Conservation (phyloP, 441 rosid species). For the Omphalea diandra region DNA sequence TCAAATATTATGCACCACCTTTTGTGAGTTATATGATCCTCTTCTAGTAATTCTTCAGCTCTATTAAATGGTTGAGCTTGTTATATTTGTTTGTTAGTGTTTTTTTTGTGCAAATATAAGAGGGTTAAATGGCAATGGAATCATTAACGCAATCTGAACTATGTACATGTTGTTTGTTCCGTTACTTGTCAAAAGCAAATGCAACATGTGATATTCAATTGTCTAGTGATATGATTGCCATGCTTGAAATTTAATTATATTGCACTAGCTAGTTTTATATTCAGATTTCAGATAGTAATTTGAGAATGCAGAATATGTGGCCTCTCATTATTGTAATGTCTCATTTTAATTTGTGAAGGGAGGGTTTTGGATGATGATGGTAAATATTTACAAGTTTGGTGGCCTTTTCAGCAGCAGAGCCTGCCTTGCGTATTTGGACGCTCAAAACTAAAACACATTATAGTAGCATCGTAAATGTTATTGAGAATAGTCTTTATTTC, state of each 20-base stretch:
- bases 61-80: not conserved
- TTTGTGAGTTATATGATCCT: conserved; percentile 43
- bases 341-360: no score
- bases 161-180: not conserved
- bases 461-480: no score
- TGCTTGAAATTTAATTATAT: not conserved
- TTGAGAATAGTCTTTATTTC: no score
- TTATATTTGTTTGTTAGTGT: not conserved
- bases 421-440: no score
- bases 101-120: not conserved
- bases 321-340: not conserved
- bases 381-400: no score
- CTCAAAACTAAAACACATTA: no score
- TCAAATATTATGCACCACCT: conserved; percentile 41
- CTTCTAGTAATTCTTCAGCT: not conserved
- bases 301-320: not conserved
- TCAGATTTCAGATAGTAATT: not conserved
- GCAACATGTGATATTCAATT: not conserved
- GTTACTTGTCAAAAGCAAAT: not conserved
- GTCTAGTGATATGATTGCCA: not conserved
- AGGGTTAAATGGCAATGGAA: not conserved
- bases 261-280: not conserved
- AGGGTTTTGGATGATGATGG: not conserved
- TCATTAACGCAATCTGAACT: not conserved
- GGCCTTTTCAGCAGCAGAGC: no score